Conservation (phyloP, 495 filamentous ascomycete species). For the Podospora pseudopauciseta region DNA sequence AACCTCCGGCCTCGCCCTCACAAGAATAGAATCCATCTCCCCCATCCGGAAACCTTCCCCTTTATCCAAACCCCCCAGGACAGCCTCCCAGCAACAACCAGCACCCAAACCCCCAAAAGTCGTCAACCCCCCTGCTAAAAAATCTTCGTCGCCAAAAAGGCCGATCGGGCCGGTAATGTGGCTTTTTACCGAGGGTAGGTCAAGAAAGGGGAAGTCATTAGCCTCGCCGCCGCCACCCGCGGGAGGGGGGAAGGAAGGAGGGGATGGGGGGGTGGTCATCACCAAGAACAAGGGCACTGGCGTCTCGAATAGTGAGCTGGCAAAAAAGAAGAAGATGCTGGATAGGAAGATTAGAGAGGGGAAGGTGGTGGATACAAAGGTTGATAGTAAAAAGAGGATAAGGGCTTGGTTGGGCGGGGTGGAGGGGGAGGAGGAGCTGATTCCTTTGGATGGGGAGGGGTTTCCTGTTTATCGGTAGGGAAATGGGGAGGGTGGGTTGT, state of each 20-base stretch:
- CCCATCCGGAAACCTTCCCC: neutral
- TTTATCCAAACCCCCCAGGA: too few species aligned
- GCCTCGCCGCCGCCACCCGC: neutral
- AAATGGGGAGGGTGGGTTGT: neutral
- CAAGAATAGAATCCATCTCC: neutral
- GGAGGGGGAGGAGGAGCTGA: conserved; percentile 9
- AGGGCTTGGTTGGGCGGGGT: conserved; percentile 25
- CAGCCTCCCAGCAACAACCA: neutral
- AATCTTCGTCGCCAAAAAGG: neutral
- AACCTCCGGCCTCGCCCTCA: neutral
- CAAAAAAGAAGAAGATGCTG: conserved; percentile 16
- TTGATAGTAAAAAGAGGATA: conserved; percentile 24
- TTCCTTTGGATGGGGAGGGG: conserved; percentile 19
- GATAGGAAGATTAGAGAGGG: conserved; percentile 23
- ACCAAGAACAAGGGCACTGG: neutral
- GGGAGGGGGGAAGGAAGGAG: too few species aligned
- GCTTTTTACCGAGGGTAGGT: neutral
- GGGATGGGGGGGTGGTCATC: neutral
- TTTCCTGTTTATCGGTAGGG: conserved; percentile 20
- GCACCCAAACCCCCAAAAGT: neutral
- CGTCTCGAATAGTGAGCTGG: neutral
- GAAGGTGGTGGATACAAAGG: conserved; percentile 23
- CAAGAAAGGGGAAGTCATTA: conserved; percentile 1
- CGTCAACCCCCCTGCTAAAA: neutral
- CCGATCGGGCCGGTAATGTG: neutral